phyloP scores from a whole-genome alignment of 2,329 filamentous ascomycete genomes.

The Ophiocordyceps camponoti-saundersi region DNA sequence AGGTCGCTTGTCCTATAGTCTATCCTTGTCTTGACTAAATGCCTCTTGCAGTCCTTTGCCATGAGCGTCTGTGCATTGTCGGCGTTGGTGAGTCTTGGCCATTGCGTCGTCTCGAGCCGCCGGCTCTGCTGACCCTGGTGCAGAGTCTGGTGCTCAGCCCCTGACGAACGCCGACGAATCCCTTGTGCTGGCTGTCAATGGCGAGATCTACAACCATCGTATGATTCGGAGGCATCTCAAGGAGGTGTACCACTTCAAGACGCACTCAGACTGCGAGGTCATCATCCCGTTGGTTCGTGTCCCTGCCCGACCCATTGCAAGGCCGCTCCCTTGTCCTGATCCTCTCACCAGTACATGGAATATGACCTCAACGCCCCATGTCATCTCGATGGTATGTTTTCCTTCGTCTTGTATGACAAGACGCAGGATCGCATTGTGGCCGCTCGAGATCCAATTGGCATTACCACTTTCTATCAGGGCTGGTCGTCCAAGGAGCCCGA shows the following conservation, averaged over 20 bases:
- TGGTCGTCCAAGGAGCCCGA: slow-evolving; percentile 69
- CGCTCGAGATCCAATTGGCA: slow-evolving; percentile 87
- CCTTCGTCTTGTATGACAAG: slow-evolving; percentile 96
- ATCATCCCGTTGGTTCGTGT: slow-evolving; percentile 80
- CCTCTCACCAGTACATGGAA: slow-evolving; percentile 61
- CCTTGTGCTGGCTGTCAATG: slow-evolving; percentile 90
- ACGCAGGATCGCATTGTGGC: slow-evolving; percentile 81
- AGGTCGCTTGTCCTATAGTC: slow-evolving; percentile 18
- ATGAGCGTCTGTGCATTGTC: slow-evolving; percentile 95
- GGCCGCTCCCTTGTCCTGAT: background rate
- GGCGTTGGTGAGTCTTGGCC: slow-evolving; percentile 57
- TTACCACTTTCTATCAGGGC: slow-evolving; percentile 95
- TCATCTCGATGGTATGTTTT: slow-evolving; percentile 98
- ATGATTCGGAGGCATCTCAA: slow-evolving; percentile 78
- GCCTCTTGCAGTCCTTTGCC: slow-evolving; percentile 57
- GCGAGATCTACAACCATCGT: slow-evolving; percentile 99
- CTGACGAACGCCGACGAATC: slow-evolving; percentile 79
- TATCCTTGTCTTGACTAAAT: slow-evolving; percentile 9
- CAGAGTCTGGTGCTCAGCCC: slow-evolving; percentile 90
- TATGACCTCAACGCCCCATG: slow-evolving; percentile 85
- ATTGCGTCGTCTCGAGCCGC: background rate
- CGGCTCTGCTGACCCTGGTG: slow-evolving; percentile 5
- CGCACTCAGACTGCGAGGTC: slow-evolving; percentile 94
- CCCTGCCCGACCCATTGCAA: background rate
- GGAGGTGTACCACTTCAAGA: slow-evolving; percentile 89